A percentile compares a stretch with the other conserved stretches of the same genome.
Conservation (phyloP, 2,329 filamentous ascomycete genomes). For the Exophiala bonariae region DNA sequence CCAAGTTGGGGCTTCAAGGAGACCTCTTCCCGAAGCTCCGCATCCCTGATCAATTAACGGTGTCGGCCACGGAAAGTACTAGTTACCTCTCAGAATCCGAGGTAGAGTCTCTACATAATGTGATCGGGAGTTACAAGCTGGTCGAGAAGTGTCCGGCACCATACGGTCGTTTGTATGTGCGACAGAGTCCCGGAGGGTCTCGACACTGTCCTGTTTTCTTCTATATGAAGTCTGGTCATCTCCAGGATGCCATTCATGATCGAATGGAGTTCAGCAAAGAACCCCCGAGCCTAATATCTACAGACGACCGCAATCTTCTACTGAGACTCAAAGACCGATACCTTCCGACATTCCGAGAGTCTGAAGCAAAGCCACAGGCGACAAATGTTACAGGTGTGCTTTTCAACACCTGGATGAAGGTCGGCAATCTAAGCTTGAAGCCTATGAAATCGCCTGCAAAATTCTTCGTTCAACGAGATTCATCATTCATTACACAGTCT, state of each 20-base stretch:
- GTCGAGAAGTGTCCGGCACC: conserved; percentile 20
- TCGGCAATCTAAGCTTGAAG: too few relatives aligned
- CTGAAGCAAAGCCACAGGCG: too few relatives aligned
- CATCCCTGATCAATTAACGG: conserved; percentile 1
- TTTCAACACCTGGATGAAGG: background rate
- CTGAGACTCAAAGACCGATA: conserved; percentile 47
- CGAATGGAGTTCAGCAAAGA: conserved; percentile 56
- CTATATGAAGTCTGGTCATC: conserved; percentile 57
- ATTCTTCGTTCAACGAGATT: too few relatives aligned
- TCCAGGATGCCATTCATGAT: conserved; percentile 49
- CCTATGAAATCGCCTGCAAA: too few relatives aligned
- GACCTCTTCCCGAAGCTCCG: conserved; percentile 36
- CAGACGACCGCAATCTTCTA: conserved; percentile 48
- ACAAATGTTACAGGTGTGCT: background rate
- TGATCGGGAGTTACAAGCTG: conserved; percentile 13
- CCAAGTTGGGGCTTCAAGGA: conserved; percentile 40
- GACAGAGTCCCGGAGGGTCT: background rate
- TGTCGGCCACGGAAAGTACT: too few relatives aligned
- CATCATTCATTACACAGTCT: too few relatives aligned
- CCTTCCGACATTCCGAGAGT: conserved; percentile 33
- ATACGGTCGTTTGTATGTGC: conserved; percentile 12
- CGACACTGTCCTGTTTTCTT: conserved; percentile 46
- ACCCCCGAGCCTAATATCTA: conserved; percentile 40
- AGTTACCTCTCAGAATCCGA: conserved; percentile 29
- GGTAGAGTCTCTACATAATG: background rate